Evolutionary conservation across 805 yeast species (phyloP), one percentile per base, ranked within the genome.

Genomic region (Candida maltosa): DNA sequence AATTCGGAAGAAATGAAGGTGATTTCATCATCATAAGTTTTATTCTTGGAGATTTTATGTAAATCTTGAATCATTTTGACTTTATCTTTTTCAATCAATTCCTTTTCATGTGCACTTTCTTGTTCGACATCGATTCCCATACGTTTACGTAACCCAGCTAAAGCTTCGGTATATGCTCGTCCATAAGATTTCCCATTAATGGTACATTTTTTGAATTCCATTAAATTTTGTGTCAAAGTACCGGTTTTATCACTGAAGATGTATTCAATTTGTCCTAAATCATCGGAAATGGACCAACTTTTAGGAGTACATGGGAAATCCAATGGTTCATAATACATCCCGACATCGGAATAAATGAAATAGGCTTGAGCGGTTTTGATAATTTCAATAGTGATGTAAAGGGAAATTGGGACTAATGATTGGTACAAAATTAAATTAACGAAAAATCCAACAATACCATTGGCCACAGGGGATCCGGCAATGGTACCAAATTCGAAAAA

Each of bases 211-310:
- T 83, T 85, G 58, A 82, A 84, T 52, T 85, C 93, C 95, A 85
- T 85, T 18, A 84, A 76, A 52, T 84, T 84, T 54, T 84, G 93
- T 1, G 94, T 84, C 48, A 84, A 60, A 1, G 94, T 84, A 42
- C 94, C 94, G 1, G 94, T 84, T 54, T 84, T 84, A 60, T 84
- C 94, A 60, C 87, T 80, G 56, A 85, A 85, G 32, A 85, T 77
- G 52, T 85, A 85, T 54, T 85, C 95, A 45, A 85, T 80, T 56
- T 85, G 94, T 21, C 94, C 94, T 48, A 85, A 64, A 58, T 85
- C 94, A 65, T 85, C 94, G 3, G 89, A 81, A 29, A 85, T 84
- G 51, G 77, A 81, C 94, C 94, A 85, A 0, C 89, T 73, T 51
- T 84, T 83, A 11, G 94, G 93, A 8, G 83, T 78, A 56, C 94